phyloP scores from a whole-genome alignment of 2,329 filamentous ascomycete species.

The Fusarium continuum region DNA sequence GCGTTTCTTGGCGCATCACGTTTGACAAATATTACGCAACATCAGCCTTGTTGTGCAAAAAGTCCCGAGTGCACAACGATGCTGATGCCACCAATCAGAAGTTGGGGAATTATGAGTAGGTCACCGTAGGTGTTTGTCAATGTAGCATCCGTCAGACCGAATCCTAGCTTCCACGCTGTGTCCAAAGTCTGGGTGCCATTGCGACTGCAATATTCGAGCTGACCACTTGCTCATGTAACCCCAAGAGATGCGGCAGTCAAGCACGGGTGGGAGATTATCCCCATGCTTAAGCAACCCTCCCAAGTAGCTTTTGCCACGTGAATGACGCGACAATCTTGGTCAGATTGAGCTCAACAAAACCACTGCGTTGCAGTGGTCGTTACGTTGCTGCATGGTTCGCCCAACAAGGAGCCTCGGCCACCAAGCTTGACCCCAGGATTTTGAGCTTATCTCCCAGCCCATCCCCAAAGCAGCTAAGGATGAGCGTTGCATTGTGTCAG shows the following conservation, averaged over 20 bases:
- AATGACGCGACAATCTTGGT: conserved; percentile 7
- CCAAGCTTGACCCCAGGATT: conserved; percentile 9
- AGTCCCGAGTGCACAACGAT: not conserved
- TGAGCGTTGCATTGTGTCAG: conserved; percentile 16
- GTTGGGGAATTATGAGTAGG: not conserved
- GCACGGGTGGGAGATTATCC: not conserved
- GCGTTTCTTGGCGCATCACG: not conserved
- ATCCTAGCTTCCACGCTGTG: not conserved
- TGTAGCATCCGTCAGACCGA: not conserved
- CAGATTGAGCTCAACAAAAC: conserved; percentile 8
- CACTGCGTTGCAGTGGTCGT: conserved; percentile 2
- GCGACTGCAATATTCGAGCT: not conserved
- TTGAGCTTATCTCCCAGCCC: not conserved
- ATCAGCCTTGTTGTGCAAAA: not conserved
- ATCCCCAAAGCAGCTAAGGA: not conserved
- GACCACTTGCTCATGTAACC: not conserved
- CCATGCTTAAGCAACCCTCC: not conserved
- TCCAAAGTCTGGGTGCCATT: not conserved
- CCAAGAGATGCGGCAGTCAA: not conserved
- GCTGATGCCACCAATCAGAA: not conserved
- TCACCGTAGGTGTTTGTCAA: too few species aligned
- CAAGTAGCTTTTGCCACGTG: conserved; percentile 27
- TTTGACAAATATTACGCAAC: not conserved
- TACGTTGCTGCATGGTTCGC: too few species aligned
- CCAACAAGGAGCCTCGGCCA: too few species aligned